Percentiles rank a stretch among this genome's conserved stretches.
Evolutionary conservation across 192 early-diverging fungal genomes (phyloP).

Genomic region (Gamsiella multidivaricata): DNA sequence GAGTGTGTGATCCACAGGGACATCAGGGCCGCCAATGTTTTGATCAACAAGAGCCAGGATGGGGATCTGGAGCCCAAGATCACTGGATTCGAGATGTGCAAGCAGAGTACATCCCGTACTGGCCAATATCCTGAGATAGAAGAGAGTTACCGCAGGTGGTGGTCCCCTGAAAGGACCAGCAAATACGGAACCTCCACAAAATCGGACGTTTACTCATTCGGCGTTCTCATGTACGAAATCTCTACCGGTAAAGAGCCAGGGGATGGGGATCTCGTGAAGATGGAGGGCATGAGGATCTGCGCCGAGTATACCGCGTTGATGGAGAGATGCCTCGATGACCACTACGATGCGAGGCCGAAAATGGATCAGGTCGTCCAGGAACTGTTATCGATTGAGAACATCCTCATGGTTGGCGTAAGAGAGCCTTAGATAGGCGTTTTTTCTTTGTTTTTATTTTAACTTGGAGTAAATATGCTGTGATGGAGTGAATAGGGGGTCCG

Average conservation of each 20-base stretch:
- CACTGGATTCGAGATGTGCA: conserved; percentile 38
- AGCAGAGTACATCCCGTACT: neutral
- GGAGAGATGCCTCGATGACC: conserved; percentile 16
- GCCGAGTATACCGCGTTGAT: conserved; percentile 24
- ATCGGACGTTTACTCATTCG: conserved; percentile 28
- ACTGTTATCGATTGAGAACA: conserved; percentile 8
- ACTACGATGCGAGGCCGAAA: conserved; percentile 5
- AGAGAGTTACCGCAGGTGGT: conserved; percentile 8
- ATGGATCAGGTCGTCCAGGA: conserved; percentile 17
- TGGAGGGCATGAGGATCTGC: conserved; percentile 12
- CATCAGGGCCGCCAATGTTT: conserved; percentile 37
- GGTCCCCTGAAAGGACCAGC: conserved; percentile 12
- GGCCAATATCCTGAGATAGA: conserved; percentile 3
- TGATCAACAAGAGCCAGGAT: conserved; percentile 10
- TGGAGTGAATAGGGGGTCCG: too few relatives aligned
- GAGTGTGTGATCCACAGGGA: conserved; percentile 22
- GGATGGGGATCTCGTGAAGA: conserved; percentile 18
- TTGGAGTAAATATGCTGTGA: too few relatives aligned
- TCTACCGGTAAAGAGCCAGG: conserved; percentile 27
- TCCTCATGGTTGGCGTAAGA: neutral
- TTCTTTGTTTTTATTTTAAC: too few relatives aligned
- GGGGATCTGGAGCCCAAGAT: conserved; percentile 20
- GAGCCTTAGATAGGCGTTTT: too few relatives aligned
- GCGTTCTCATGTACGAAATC: conserved; percentile 41
- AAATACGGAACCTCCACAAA: neutral